These are phyloP conservation scores for Aspergillus novoparasiticus DNA, from an alignment of 2,329 filamentous ascomycete species.

Conservation along the genomic window DNA sequence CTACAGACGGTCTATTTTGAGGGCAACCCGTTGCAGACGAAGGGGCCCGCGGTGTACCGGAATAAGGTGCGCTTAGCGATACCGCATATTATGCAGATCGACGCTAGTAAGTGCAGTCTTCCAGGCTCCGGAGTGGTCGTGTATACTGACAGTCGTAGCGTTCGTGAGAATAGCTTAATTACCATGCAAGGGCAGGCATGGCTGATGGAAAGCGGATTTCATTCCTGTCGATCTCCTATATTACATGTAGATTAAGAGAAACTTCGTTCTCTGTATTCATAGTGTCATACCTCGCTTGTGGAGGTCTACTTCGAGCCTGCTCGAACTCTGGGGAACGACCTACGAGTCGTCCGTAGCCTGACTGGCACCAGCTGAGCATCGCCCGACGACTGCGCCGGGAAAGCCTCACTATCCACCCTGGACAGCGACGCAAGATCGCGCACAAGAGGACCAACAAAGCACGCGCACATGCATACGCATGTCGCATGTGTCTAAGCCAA, in stretches of 20 bases:
- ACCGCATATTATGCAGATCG: constrained; percentile 88
- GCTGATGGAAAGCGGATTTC: neutral
- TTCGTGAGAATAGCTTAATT: constrained; percentile 30
- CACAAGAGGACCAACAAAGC: too few species aligned
- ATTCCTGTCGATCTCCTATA: neutral
- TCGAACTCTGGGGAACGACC: neutral
- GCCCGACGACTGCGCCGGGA: neutral
- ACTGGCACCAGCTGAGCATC: neutral
- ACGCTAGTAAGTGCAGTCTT: constrained; percentile 70
- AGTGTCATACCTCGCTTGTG: neutral
- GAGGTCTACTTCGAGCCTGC: neutral
- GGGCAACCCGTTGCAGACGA: constrained; percentile 83
- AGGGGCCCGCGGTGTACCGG: constrained; percentile 79
- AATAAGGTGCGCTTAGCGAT: constrained; percentile 90
- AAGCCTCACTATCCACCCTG: neutral
- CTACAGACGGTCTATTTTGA: constrained; percentile 95
- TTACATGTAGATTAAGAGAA: neutral
- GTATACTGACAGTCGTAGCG: constrained; percentile 24
- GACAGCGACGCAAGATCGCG: too few species aligned
- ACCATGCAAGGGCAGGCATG: neutral
- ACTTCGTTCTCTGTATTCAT: neutral
- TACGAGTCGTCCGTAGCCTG: neutral
- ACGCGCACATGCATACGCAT: neutral
- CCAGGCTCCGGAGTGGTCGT: neutral
- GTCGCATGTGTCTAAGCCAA: neutral